Base-by-base conservation (phyloP, 1,284 basidiomycete species). In the Leccinum holopus region DNA sequence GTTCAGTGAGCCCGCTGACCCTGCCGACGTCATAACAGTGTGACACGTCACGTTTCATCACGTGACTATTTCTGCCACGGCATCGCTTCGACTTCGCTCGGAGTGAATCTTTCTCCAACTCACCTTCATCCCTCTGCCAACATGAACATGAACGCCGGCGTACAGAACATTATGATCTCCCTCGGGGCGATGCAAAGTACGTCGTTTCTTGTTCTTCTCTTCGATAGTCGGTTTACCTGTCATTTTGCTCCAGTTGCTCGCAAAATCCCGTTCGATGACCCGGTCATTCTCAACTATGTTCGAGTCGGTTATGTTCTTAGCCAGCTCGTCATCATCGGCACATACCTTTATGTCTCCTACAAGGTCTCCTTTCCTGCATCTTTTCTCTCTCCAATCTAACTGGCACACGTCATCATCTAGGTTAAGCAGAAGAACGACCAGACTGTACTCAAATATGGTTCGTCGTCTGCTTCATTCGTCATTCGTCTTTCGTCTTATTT, bases 361-460 rank as follows among this genome's bases (percentile, higher is more conserved):
- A 82, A 85, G 76, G 90, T 91, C 81, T 69, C 80, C 69, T 16
- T 56, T 57, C 1, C 3, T 25, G 18, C 44, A 7, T 25, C 21
- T 3, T 33, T 49, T 30, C 55, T 32, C 5, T n/a, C 12, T 54
- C 39, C 11, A 54, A 28, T 37, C 61, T 65, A 21, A 70, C 28
- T 25, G 14, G 58, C n/a, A 60, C 68, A 72, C 70, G 65, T 72
- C 59, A 61, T 61, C 68, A 58, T 58, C 35, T 69, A 95, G 92
- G 87, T 98, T 78, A 95, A 94, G 83, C 81, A 84, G 70, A 96
- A 95, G 85, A 98, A 98, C 75, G 97, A 98, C 79, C 85, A 92
- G 75, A 95, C 94, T 3, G 93, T 97, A 41, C 82, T 98, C 71
- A 98, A 98, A 84, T 98, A 97, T 76, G 89, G 88, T 88, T 52